These are phyloP conservation scores for Rhynchospora breviuscula DNA, from an alignment of 176 grass and related monocot genomes.

Conservation along the genomic window DNA sequence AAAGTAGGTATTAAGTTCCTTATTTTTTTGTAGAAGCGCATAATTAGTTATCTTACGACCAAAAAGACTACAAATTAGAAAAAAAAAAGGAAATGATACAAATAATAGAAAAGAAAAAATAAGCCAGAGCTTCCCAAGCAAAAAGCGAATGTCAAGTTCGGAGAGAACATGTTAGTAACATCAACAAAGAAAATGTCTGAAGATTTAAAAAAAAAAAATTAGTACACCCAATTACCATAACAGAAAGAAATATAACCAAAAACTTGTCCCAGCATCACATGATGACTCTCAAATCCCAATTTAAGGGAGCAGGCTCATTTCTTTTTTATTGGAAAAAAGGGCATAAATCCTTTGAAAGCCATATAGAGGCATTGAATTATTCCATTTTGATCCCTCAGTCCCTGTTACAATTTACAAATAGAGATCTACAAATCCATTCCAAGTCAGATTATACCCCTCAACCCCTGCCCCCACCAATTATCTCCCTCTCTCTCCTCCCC, in stretches of 20 bases:
- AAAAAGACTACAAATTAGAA: neutral
- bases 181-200: neutral
- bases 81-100: neutral
- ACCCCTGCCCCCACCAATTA: neutral
- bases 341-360: slow-evolving; percentile 11
- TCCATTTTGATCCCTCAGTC: neutral
- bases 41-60: neutral
- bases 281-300: neutral
- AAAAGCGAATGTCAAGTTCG: neutral
- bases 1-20: neutral
- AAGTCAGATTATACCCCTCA: neutral
- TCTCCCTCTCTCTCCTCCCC: neutral
- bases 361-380: slow-evolving; percentile 20
- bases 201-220: neutral
- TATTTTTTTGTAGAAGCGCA: neutral
- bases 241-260: neutral
- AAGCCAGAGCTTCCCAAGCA: neutral
- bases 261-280: neutral
- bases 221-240: neutral
- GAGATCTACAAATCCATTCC: neutral
- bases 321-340: neutral
- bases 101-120: neutral
- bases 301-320: neutral
- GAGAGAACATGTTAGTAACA: neutral
- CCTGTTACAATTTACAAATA: slow-evolving; percentile 8